Base-by-base conservation (phyloP, 2,329 filamentous ascomycete species). In the Cercospora brassicicola region DNA sequence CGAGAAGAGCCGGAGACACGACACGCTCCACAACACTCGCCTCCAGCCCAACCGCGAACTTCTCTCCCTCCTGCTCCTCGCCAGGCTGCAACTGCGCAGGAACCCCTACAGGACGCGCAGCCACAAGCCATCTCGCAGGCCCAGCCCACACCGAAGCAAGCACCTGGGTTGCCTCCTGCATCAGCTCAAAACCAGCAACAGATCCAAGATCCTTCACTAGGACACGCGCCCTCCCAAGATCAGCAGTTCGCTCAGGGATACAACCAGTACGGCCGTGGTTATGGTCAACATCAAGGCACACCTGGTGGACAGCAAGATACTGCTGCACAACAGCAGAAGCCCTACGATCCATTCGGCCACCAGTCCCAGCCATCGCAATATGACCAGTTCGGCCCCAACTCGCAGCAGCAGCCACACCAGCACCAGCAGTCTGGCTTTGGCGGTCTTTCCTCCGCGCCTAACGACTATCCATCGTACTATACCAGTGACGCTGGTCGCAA, bases 1-100 rank as follows among this genome's bases (percentile, higher is more conserved):
- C 89, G 94, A 70, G 95, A 99, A 82, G 93, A 98, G 80, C 90
- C 94, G 48, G 94, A 98, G 84, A 98, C 95, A 65, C 90, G 94
- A 76, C 94, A 97, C 78, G 93, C 94, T 70, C 94, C 94, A 30
- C 92, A 94, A 73, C 94, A 97, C 78, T 97, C 95, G 18, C 95
- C 95, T 39, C 88, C 94, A 70, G 87, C 92, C 64, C 89, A 92
- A 73, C 94, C 95, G 70, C 89, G 94, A 75, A 90, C 95, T 70
- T 91, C 94, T 11, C 86, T 98, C 28, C 94, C 95, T 72, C 94
- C 94, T 42, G 89, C 87, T 20, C 82, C 83, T 55, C 81, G 82
- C 45, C 82, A 84, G 73, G 76, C 78, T 31, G 72, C 78, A 26
- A 78, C 79, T 26, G 72, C 80, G 26, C 78, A 81, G 23, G 81